A percentile compares a stretch with the other conserved stretches of the same genome.
phyloP scores from a whole-genome alignment of 2,329 filamentous ascomycete species.

The Phoma sp. region DNA sequence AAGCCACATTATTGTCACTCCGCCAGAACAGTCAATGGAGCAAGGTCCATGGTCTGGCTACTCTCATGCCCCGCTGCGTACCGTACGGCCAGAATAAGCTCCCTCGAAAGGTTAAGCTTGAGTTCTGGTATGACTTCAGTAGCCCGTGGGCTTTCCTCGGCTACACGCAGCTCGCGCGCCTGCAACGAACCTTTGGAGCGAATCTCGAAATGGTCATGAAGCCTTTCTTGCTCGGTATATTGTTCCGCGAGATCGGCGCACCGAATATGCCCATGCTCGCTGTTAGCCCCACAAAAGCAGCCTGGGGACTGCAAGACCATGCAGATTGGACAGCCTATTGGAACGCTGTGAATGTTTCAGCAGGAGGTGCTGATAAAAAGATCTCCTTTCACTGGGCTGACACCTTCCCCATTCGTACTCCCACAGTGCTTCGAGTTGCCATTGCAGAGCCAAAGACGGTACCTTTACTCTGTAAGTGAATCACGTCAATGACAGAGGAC shows the following conservation, averaged over 20 bases:
- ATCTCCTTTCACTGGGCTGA: conserved; percentile 44
- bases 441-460: conserved; percentile 36
- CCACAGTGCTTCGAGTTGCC: conserved; percentile 41
- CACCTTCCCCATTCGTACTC: conserved; percentile 44
- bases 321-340: conserved; percentile 43
- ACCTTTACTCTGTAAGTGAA: conserved; percentile 33
- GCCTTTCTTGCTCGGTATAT: conserved; percentile 43
- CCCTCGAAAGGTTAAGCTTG: conserved; percentile 23
- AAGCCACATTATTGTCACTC: conserved; percentile 33
- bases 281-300: conserved; percentile 33
- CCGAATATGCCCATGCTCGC: conserved; percentile 40
- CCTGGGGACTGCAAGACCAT: conserved; percentile 41
- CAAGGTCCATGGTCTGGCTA: conserved; percentile 21
- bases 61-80: conserved; percentile 35
- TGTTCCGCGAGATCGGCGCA: conserved; percentile 47
- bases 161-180: conserved; percentile 40
- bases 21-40: conserved; percentile 19
- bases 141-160: conserved; percentile 47
- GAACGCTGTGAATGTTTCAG: conserved; percentile 42
- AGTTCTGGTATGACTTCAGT: conserved; percentile 48
- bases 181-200: conserved; percentile 35
- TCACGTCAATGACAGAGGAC: not conserved
- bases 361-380: conserved; percentile 29
- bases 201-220: conserved; percentile 40
- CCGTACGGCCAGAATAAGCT: conserved; percentile 9